Evolutionary conservation across 352 stramenopile genomes (phyloP), one percentile per base, ranked within the genome.

Genomic region (Pythium grandisporangium): DNA sequence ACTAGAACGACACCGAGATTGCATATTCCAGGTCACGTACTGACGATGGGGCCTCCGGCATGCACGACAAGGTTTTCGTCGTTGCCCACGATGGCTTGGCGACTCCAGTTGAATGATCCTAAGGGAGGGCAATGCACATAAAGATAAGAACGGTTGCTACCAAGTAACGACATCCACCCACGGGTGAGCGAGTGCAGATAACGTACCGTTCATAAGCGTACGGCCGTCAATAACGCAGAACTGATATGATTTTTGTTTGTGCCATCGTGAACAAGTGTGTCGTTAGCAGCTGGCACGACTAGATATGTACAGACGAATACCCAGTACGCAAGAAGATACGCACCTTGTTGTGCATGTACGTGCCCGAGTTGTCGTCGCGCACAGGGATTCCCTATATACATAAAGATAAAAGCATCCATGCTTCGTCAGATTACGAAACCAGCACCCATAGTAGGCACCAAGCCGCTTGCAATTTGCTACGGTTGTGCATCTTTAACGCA

Each of bases 81-180:
- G 53, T 85, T 85, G 29, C 70, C 70, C 6, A 80, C 30, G 11
- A 85, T 63, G 12, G 70, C 70, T 42, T 85, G 72, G 19, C 65
- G 70, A 53, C 72, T 85, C 72, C 70, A 85, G 50, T 83, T 85
- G 65, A 85, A 85, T 6, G 72, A 83, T 10, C 67, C 66, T 75
- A 23, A 30, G 17, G n/a, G n/a, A n/a, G n/a, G n/a, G n/a, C n/a
- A n/a, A n/a, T n/a, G n/a, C n/a, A n/a, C n/a, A n/a, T n/a, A n/a
- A n/a, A n/a, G n/a, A n/a, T n/a, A n/a, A n/a, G n/a, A n/a, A n/a
- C n/a, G n/a, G n/a, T n/a, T n/a, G n/a, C n/a, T n/a, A n/a, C n/a
- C n/a, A n/a, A 37, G 26, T n/a, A 24, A 23, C 14, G 25, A 0
- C 27, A 32, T 32, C 27, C n/a, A n/a, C n/a, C n/a, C n/a, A n/a